A percentile compares a stretch with the other conserved stretches of the same genome.
These are phyloP conservation scores for Zygotorulaspora mrakii DNA, from an alignment of 1,139 yeast species.

Conservation along the genomic window DNA sequence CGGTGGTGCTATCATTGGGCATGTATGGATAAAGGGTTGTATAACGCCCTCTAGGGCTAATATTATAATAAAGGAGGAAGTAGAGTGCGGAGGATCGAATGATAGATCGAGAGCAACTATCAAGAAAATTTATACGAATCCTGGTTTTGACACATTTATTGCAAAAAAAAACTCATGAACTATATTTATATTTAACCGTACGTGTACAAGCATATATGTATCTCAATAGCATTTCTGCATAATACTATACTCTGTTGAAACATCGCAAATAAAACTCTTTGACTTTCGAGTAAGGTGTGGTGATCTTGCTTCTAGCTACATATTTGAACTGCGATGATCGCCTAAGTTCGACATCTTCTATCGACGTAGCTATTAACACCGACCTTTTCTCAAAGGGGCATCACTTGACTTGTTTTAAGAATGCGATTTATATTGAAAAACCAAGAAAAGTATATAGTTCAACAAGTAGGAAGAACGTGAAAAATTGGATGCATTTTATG, in stretches of 20 bases:
- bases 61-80: not conserved
- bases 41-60: too few species aligned
- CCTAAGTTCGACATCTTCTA: not conserved
- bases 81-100: not conserved
- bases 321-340: not conserved
- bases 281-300: too few species aligned
- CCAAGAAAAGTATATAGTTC: not conserved
- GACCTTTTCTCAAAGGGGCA: not conserved
- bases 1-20: not conserved
- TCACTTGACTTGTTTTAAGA: not conserved
- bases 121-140: not conserved
- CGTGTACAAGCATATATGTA: slow-evolving; percentile 2
- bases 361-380: not conserved
- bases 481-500: not conserved
- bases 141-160: not conserved
- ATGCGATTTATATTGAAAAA: not conserved
- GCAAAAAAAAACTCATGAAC: slow-evolving; percentile 1
- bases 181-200: slow-evolving; percentile 2
- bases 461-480: not conserved
- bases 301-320: too few species aligned
- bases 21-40: not conserved
- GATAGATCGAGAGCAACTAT: not conserved
- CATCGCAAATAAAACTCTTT: too few species aligned
- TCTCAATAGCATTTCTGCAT: not conserved
- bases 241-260: too few species aligned